Base-by-base conservation (phyloP, 352 stramenopile genomes). In the Phytopythium mirpurense region DNA sequence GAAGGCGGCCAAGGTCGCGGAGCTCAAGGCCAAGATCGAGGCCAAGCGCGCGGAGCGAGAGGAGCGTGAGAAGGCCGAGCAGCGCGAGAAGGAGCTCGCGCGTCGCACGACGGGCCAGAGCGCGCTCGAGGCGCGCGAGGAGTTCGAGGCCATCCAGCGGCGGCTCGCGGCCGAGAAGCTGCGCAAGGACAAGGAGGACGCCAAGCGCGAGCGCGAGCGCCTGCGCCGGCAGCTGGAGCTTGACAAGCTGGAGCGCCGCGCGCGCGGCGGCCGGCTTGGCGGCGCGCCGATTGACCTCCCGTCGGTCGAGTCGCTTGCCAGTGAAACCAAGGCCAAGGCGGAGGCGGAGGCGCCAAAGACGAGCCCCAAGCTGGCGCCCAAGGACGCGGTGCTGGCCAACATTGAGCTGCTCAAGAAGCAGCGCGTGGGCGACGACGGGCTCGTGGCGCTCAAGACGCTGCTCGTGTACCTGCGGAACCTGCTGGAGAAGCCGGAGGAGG, bases 171-270 rank as follows among this genome's bases (percentile, higher is more conserved):
- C 71, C 4, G 85, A 96, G 46, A 85, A 88, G 57, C 68, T 83
- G 43, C 94, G 93, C 63, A 93, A 93, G 60, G 88, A 96, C 47
- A 94, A 93, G 49, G 83, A 93, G 15, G 84, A 95, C 18, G 81
- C 77, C 57, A 95, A 95, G 66, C 65, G 73, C 10, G 87, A 98
- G 64, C 84, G 91, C 36, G 90, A 97, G 54, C 84, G 86, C 9
- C 61, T 98, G 19, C 86, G 85, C 45, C 78, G 76, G 54, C 83
- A 97, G 67, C 68, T 98, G 16, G 90, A 95, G 50, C 80, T 93
- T 61, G 91, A 98, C 64, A 97, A 97, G 70, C 74, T 86, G 7
- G 88, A 96, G 53, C 80, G 88, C 37, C 83, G 87, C 19, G 85
- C 86, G 26, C 79, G 85, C 36, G 76, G 80, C 23, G 91, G 91